Evolutionary conservation across 2,329 filamentous ascomycete species (phyloP).

Genomic region (Thermoascus crustaceus): DNA sequence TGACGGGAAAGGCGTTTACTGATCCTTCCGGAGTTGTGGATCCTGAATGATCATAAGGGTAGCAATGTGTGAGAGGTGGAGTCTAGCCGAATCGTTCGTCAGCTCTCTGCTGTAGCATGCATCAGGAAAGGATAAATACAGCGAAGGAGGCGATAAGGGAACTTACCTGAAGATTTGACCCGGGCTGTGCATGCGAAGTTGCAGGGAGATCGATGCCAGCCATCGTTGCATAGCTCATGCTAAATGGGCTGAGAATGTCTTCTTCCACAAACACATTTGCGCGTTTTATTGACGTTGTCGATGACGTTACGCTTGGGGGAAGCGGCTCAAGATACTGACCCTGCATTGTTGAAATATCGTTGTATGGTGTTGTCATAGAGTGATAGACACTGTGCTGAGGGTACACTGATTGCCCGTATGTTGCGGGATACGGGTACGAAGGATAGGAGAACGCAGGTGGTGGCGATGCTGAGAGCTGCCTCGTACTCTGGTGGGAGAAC

Average conservation of each 20-base stretch:
- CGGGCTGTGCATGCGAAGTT: slow-evolving; percentile 25
- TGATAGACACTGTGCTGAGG: slow-evolving; percentile 28
- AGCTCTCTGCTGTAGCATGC: too few relatives aligned
- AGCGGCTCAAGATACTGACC: slow-evolving; percentile 33
- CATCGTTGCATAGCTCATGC: slow-evolving; percentile 53
- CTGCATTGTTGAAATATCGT: slow-evolving; percentile 27
- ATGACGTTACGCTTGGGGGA: slow-evolving; percentile 32
- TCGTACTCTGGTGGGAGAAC: slow-evolving; percentile 52
- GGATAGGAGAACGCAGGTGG: slow-evolving; percentile 49
- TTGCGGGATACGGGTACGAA: slow-evolving; percentile 39
- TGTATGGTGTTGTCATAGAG: slow-evolving; percentile 23
- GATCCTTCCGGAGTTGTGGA: slow-evolving; percentile 35
- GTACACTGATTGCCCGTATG: slow-evolving; percentile 29
- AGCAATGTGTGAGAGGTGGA: slow-evolving; percentile 29
- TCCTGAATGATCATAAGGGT: slow-evolving; percentile 33
- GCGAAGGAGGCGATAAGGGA: slow-evolving; percentile 18
- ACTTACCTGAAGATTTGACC: slow-evolving; percentile 38
- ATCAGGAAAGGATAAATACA: neutral
- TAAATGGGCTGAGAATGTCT: slow-evolving; percentile 50
- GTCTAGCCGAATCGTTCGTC: slow-evolving; percentile 23
- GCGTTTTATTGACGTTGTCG: slow-evolving; percentile 42
- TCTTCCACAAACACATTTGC: slow-evolving; percentile 47
- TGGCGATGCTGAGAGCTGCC: slow-evolving; percentile 52
- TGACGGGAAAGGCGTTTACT: slow-evolving; percentile 32
- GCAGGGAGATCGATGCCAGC: slow-evolving; percentile 46